Conservation (phyloP, 1,139 yeast genomes). For the Starmera stellimalicola region DNA sequence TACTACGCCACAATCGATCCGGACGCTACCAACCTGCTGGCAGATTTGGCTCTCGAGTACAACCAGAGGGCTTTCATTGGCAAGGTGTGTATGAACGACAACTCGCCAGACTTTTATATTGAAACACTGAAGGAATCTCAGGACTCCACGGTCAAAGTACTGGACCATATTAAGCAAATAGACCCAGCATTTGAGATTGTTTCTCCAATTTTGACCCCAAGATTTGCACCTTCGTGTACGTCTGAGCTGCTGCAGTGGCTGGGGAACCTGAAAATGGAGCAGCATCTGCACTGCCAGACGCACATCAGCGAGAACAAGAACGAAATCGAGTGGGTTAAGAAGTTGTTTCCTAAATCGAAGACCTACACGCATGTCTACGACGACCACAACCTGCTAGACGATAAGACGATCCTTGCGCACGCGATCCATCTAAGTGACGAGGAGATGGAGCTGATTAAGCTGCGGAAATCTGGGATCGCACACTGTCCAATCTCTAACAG, state of each 20-base stretch:
- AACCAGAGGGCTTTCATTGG: constrained; percentile 93
- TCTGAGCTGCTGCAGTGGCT: constrained; percentile 49
- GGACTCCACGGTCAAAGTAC: constrained; percentile 45
- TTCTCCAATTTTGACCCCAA: constrained; percentile 76
- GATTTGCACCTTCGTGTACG: constrained; percentile 90
- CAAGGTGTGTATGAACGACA: constrained; percentile 82
- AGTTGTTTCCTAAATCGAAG: constrained; percentile 60
- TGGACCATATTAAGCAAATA: constrained; percentile 41
- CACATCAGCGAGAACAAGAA: constrained; percentile 74
- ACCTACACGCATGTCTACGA: constrained; percentile 76
- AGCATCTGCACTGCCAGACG: constrained; percentile 70
- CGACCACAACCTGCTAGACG: constrained; percentile 45
- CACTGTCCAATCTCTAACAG: constrained; percentile 95
- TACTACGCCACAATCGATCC: constrained; percentile 86
- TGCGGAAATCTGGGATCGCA: constrained; percentile 59
- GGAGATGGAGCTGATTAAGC: constrained; percentile 51
- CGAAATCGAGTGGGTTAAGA: constrained; percentile 70
- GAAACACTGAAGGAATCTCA: constrained; percentile 57
- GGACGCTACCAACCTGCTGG: constrained; percentile 64
- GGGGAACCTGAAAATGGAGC: constrained; percentile 38
- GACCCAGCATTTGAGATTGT: constrained; percentile 38
- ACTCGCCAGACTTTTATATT: constrained; percentile 58
- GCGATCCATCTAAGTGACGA: constrained; percentile 64
- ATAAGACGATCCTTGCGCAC: constrained; percentile 78
- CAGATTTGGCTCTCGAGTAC: constrained; percentile 50